Evolutionary conservation across 1,284 basidiomycete species (phyloP).

Genomic region (Puccinia novopanici): DNA sequence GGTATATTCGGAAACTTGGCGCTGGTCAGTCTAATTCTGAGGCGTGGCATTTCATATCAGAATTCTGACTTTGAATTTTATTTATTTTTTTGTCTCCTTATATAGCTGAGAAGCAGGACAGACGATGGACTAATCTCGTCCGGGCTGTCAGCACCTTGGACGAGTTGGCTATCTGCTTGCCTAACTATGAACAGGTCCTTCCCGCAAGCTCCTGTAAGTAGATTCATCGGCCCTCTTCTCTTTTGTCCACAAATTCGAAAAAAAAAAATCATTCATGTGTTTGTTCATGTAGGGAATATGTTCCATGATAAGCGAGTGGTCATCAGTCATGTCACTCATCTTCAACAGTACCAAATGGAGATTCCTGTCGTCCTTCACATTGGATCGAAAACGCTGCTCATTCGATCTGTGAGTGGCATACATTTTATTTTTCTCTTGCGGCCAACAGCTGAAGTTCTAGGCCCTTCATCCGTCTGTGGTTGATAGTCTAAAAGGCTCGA

Average conservation of each 20-base stretch:
- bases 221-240: background rate
- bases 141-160: constrained; percentile 49
- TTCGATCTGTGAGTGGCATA: constrained; percentile 56
- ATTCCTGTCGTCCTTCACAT: constrained; percentile 52
- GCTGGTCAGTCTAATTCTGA: constrained; percentile 13
- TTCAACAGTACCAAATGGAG: constrained; percentile 52
- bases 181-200: constrained; percentile 51
- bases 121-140: constrained; percentile 35
- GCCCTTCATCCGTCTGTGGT: background rate
- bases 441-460: background rate
- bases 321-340: constrained; percentile 52
- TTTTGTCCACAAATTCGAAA: constrained; percentile 1
- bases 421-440: background rate
- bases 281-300: constrained; percentile 24
- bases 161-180: constrained; percentile 40
- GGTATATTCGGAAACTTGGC: constrained; percentile 50
- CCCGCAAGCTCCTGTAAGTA: constrained; percentile 48
- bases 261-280: background rate
- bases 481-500: constrained; percentile 52
- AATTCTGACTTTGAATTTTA: no score
- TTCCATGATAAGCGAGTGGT: constrained; percentile 50
- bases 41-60: background rate
- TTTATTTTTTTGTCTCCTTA: no score
- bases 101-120: constrained; percentile 38
- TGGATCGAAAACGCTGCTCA: constrained; percentile 55